These are phyloP conservation scores for Mayamaea pseudoterrestris DNA, from an alignment of 108 stramenopile genomes.

Conservation along the genomic window DNA sequence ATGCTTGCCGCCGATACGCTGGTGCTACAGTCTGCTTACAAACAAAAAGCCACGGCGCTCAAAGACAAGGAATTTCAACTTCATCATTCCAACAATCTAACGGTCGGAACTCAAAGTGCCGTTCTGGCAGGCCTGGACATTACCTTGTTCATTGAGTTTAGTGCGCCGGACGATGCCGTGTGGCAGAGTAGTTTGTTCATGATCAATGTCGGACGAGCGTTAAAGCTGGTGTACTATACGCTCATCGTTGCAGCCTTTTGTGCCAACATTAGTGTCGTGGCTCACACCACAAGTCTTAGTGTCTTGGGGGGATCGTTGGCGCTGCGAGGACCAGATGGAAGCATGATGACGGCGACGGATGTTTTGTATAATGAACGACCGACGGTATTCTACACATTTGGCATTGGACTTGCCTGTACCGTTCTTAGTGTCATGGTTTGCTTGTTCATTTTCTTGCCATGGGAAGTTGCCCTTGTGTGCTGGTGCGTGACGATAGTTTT, in stretches of 20 bases:
- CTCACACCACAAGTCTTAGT: constrained; percentile 66
- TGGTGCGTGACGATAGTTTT: constrained; percentile 42
- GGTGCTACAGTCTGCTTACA: constrained; percentile 70
- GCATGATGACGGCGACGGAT: constrained; percentile 88
- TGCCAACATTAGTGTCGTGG: constrained; percentile 77
- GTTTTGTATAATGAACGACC: constrained; percentile 70
- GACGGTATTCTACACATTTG: constrained; percentile 61
- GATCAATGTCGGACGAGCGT: constrained; percentile 7
- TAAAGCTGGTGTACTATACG: constrained; percentile 73
- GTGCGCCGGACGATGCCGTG: constrained; percentile 39
- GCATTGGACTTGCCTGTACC: constrained; percentile 45
- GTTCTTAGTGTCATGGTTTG: constrained; percentile 22
- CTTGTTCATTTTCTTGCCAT: constrained; percentile 61
- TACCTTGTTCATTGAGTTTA: constrained; percentile 89
- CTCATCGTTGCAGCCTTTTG: constrained; percentile 71
- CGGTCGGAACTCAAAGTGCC: constrained; percentile 84
- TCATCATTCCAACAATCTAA: constrained; percentile 67
- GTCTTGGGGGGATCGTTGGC: constrained; percentile 77
- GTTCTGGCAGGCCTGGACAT: constrained; percentile 82
- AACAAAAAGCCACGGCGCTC: constrained; percentile 81
- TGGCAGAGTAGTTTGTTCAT: no score
- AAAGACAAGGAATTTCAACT: constrained; percentile 92
- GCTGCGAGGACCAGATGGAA: constrained; percentile 81
- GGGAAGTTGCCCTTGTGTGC: constrained; percentile 60
- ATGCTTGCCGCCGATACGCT: constrained; percentile 85